Conservation (phyloP, 331 rosid genomes). For the Quercus phellos region DNA sequence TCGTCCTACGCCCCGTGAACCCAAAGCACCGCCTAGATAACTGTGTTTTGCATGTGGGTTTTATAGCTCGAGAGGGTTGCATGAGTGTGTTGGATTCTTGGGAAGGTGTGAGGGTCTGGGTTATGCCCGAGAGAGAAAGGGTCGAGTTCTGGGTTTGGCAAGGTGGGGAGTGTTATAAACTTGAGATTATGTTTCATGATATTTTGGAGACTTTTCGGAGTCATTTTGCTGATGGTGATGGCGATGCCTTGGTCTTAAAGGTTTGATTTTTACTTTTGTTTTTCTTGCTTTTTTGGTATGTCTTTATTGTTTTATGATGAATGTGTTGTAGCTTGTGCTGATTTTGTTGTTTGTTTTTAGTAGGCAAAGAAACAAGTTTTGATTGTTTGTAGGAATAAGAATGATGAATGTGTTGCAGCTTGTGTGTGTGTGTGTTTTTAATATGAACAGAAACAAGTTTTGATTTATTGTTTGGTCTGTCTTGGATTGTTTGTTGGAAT, state of each 20-base stretch:
- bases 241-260: conserved; percentile 59
- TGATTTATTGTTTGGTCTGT: background rate
- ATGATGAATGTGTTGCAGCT: background rate
- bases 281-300: background rate
- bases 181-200: conserved; percentile 68
- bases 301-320: background rate
- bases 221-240: conserved; percentile 35
- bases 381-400: too few species aligned
- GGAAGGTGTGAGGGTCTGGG: conserved; percentile 64
- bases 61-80: conserved; percentile 27
- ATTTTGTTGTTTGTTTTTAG: too few species aligned
- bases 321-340: background rate
- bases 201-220: conserved; percentile 54
- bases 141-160: conserved; percentile 61
- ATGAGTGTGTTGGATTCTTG: conserved; percentile 56
- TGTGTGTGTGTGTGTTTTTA: background rate
- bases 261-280: conserved; percentile 18
- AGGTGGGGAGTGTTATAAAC: conserved; percentile 37
- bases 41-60: conserved; percentile 52
- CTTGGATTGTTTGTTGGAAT: background rate
- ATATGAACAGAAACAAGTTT: background rate
- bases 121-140: conserved; percentile 64
- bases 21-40: conserved; percentile 34
- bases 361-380: too few species aligned
- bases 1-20: conserved; percentile 47